phyloP scores from a whole-genome alignment of 225 moss, liverwort and hornwort species.

The Anthoceros angustus region DNA sequence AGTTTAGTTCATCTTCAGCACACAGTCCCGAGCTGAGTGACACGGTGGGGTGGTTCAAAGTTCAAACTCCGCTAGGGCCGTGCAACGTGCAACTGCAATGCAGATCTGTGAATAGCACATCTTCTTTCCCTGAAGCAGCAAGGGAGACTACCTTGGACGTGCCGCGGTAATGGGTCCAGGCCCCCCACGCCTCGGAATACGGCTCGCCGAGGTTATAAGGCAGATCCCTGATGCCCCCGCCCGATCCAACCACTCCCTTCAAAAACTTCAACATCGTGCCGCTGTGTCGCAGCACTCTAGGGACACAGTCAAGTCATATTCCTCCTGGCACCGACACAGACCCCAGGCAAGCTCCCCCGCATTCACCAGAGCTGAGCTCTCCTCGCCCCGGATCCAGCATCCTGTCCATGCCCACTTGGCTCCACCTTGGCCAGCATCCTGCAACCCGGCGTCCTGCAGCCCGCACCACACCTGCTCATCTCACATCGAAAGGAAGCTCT shows the following conservation, averaged over 20 bases:
- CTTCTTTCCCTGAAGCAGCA: not conserved
- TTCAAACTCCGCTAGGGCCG: no score
- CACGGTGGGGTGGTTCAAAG: no score
- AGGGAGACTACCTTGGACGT: conserved; percentile 44
- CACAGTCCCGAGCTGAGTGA: no score
- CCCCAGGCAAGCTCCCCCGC: no score
- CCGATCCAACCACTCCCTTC: conserved; percentile 91
- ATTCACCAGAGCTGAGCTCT: no score
- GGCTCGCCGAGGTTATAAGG: conserved; percentile 82
- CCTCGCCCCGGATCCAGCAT: no score
- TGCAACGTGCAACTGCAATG: not conserved
- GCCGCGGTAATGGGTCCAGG: conserved; percentile 81
- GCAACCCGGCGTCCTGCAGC: not conserved
- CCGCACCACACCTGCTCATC: not conserved
- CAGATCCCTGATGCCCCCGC: conserved; percentile 82
- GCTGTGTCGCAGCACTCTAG: not conserved
- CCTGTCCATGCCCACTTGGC: no score
- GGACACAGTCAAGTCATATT: not conserved
- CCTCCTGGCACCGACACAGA: not conserved
- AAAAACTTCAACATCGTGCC: conserved; percentile 74
- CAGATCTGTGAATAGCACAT: not conserved
- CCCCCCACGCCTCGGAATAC: conserved; percentile 75
- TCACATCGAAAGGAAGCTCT: not conserved
- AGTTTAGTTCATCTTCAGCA: no score
- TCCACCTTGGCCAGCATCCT: not conserved